These are phyloP conservation scores for Citrus mangshanensis DNA, from an alignment of 345 rosid genomes.

Conservation along the genomic window DNA sequence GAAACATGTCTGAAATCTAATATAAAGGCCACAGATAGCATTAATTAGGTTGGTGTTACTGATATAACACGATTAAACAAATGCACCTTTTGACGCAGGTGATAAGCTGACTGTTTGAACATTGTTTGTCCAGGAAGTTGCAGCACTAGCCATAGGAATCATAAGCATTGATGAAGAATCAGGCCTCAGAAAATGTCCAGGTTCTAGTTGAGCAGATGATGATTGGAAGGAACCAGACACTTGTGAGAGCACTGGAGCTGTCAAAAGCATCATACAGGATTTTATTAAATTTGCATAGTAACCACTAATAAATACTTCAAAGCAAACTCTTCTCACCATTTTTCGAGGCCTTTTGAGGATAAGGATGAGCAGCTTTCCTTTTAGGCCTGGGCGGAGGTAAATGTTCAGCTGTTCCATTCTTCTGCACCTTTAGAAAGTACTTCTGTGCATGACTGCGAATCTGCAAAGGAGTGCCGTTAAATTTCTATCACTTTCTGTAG, in stretches of 20 bases:
- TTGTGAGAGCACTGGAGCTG: conserved; percentile 43
- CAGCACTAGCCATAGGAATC: conserved; percentile 41
- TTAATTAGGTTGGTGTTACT: not conserved
- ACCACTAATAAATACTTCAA: not conserved
- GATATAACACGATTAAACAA: not conserved
- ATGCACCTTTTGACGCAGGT: conserved; percentile 41
- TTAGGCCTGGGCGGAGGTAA: conserved; percentile 93
- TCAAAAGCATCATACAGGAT: conserved; percentile 16
- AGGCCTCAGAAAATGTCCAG: conserved; percentile 44
- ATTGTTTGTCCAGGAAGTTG: conserved; percentile 52
- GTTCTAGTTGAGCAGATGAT: conserved; percentile 43
- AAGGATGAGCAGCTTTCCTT: conserved; percentile 93
- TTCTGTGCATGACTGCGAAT: conserved; percentile 94
- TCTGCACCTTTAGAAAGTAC: conserved; percentile 84
- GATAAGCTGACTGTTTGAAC: conserved; percentile 45
- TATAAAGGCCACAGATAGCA: not conserved
- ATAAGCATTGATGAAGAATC: conserved; percentile 56
- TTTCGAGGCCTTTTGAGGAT: conserved; percentile 85
- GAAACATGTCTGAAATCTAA: not conserved
- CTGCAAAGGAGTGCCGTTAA: conserved; percentile 28
- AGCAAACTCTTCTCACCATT: conserved; percentile 37
- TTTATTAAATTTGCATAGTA: not conserved
- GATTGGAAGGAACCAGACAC: conserved; percentile 44
- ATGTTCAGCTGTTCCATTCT: conserved; percentile 81
- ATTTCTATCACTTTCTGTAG: not conserved